Evolutionary conservation across 1,284 basidiomycete genomes (phyloP), one percentile per base, ranked within the genome.

Genomic region (Heterobasidion irregulare): DNA sequence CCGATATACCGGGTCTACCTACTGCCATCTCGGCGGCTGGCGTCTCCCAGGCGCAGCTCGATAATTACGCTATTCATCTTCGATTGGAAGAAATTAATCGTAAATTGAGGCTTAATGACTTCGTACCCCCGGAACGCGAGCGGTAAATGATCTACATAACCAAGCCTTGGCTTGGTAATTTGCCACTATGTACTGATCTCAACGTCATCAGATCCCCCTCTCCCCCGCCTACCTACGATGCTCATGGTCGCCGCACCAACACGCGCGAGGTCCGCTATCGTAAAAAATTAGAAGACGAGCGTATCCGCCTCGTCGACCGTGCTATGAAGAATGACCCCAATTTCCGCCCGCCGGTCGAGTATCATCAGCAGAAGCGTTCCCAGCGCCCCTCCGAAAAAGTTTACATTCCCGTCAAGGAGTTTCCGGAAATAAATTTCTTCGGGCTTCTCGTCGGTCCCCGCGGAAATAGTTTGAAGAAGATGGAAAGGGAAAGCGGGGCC

Each of bases 351-450:
- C 96, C 97, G 9, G 86, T 92, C 57, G 94, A 98, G 70, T 98
- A 95, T 67, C 92, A 97, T 58, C 93, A 95, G 69, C 89, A 93
- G 66, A 93, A 94, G 68, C 86, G 92, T 50, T 92, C 89, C 43
- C 89, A 92, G 57, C 84, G 93, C 52, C 94, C 94, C 13, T 89
- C 89, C 50, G 97, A 99, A 59, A 99, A 99, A 73, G 96, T 99
- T 57, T 99, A 98, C 69, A 95, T 99, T 59, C 97, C 97, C 33
- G 94, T 98, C 66, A 98, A 99, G 70, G 97, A 99, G 73, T 99
- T 99, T 66, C 97, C 97, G 5, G 96, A 99, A 73, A 99, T 99
- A 78, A 99, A 99, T 72, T 99, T 99, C 73, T 99, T 99, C 65
- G 97, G 97, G 65, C 78, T 99, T 58, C 83, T 99, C 57, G 96